These are phyloP conservation scores for Pythium pectinolyticum DNA, from an alignment of 352 stramenopile species.

Conservation along the genomic window DNA sequence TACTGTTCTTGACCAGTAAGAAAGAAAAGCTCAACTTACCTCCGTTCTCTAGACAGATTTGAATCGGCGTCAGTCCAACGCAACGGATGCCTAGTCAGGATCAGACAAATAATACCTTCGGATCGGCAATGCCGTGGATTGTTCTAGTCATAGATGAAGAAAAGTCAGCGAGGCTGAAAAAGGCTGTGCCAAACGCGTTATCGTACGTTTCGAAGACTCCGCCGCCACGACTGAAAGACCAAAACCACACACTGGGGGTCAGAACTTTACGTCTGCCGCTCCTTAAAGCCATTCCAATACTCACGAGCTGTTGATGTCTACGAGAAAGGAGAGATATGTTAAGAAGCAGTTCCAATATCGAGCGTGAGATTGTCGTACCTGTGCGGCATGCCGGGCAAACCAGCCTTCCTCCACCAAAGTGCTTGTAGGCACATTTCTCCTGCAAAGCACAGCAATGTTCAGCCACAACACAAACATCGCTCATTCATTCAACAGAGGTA, in stretches of 20 bases:
- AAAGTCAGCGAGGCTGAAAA: neutral
- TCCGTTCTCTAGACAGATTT: constrained; percentile 33
- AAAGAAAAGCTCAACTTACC: neutral
- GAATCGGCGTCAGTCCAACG: no score
- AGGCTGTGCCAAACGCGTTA: neutral
- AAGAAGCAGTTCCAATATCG: neutral
- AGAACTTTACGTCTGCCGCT: neutral
- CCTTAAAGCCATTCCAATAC: neutral
- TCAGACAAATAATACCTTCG: constrained; percentile 53
- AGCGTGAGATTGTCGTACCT: constrained; percentile 36
- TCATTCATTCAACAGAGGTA: neutral
- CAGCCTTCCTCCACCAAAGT: constrained; percentile 64
- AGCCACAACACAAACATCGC: neutral
- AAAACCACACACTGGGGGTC: no score
- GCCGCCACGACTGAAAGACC: constrained; percentile 31
- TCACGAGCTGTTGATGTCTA: constrained; percentile 62
- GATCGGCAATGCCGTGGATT: constrained; percentile 59
- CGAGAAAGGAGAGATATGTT: neutral
- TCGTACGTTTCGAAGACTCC: constrained; percentile 72
- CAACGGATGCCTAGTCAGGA: no score
- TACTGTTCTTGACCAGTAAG: neutral
- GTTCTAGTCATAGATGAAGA: constrained; percentile 28
- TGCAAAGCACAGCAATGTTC: constrained; percentile 19
- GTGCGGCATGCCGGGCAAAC: constrained; percentile 60
- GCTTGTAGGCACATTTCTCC: constrained; percentile 87